phyloP scores from a whole-genome alignment of 176 grass and related monocot genomes.

The Urochloa ruziziensis region DNA sequence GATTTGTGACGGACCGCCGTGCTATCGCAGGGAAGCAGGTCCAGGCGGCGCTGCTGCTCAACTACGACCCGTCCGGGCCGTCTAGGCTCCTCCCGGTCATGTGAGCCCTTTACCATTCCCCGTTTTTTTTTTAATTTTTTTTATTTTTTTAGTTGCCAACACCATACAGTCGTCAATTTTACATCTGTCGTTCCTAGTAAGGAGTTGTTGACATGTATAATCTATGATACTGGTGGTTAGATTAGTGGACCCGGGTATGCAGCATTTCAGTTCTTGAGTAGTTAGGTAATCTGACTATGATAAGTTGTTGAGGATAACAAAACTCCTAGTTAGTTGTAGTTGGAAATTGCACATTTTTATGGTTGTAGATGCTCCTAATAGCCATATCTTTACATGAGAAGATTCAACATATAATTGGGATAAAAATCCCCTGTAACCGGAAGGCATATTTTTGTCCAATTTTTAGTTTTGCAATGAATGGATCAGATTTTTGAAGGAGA shows the following conservation, averaged over 20 bases:
- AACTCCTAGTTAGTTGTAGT: not conserved
- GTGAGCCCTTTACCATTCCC: slow-evolving; percentile 29
- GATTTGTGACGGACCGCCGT: not conserved
- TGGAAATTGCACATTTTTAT: not conserved
- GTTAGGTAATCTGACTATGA: not conserved
- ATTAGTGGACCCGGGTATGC: not conserved
- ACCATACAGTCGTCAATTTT: not conserved
- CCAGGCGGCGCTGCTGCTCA: slow-evolving; percentile 69
- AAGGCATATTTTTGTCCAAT: not conserved
- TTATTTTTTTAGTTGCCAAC: not conserved
- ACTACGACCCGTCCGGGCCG: slow-evolving; percentile 60
- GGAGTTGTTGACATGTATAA: not conserved
- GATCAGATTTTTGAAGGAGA: not conserved
- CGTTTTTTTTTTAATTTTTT: not conserved
- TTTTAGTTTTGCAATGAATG: not conserved
- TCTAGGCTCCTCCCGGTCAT: slow-evolving; percentile 77
- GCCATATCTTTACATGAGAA: not conserved
- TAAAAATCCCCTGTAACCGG: not conserved
- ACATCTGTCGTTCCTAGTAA: not conserved
- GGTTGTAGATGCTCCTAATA: not conserved
- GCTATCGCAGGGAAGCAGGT: slow-evolving; percentile 58
- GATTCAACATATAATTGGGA: not conserved
- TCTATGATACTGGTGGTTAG: not conserved
- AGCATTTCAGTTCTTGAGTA: not conserved
- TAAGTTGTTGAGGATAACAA: not conserved